phyloP scores from a whole-genome alignment of 2,329 filamentous ascomycete genomes.

The Verticillium longisporum region DNA sequence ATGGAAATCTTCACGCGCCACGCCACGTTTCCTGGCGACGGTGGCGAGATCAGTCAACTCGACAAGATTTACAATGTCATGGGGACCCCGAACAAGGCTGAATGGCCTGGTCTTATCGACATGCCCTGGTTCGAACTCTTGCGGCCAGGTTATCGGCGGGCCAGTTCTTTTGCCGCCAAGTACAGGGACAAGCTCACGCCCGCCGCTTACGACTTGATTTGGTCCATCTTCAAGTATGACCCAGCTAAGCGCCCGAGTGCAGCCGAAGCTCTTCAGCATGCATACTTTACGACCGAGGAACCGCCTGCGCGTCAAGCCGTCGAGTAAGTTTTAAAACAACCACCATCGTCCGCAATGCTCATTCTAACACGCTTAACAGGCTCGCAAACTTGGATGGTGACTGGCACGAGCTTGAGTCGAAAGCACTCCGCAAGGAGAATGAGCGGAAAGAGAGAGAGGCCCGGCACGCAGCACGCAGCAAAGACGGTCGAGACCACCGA shows the following conservation, averaged over 20 bases:
- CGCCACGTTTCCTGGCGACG: constrained; percentile 92
- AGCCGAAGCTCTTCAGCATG: constrained; percentile 74
- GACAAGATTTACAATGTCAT: constrained; percentile 94
- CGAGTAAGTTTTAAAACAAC: constrained; percentile 53
- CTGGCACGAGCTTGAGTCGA: constrained; percentile 98
- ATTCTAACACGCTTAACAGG: neutral
- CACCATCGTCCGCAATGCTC: neutral
- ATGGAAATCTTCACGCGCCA: constrained; percentile 93
- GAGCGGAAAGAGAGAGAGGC: constrained; percentile 57
- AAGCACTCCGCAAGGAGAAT: constrained; percentile 85
- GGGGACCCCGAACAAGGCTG: constrained; percentile 74
- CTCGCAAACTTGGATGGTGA: constrained; percentile 65
- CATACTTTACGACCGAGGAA: constrained; percentile 81
- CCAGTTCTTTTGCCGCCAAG: constrained; percentile 72
- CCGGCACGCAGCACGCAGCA: constrained; percentile 29
- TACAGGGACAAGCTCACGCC: constrained; percentile 73
- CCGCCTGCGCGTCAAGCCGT: constrained; percentile 69
- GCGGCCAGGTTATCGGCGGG: constrained; percentile 65
- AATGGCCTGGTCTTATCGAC: constrained; percentile 87
- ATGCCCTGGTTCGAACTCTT: constrained; percentile 97
- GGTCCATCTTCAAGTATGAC: constrained; percentile 84
- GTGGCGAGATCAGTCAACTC: constrained; percentile 90
- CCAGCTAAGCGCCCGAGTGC: constrained; percentile 77
- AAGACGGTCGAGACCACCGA: constrained; percentile 24
- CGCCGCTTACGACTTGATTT: constrained; percentile 75